Evolutionary conservation across 1,139 yeast species (phyloP), one percentile per base, ranked within the genome.

Genomic region (Spathaspora sp.): DNA sequence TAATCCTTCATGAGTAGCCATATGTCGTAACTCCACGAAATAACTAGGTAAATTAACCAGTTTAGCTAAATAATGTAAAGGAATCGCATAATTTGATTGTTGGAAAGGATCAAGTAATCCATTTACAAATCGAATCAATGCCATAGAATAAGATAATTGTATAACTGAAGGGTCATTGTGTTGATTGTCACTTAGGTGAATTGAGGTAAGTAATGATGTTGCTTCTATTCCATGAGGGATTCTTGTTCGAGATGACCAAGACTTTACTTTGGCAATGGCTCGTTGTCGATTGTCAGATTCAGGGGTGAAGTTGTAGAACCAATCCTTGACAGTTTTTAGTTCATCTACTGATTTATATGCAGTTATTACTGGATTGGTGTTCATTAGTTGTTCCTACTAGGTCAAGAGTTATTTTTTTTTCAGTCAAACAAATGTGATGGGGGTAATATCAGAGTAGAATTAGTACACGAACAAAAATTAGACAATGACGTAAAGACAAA

Each of bases 91-190:
- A 45, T 76, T 80, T 0, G 91, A 81, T 56, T 84, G 89, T 62
- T 93, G 99, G 42, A 79, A 78, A 0, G 96, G 95, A 60, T 95
- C 99, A 39, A 95, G 67, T 24, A 90, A 66, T 1, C 98, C 98
- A 64, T 93, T 95, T 18, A 93, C 98, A 68, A 93, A 90, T 48
- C 96, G 70, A 24, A 90, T 83, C 7, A 93, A 57, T 0, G 93
- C 82, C 89, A 89, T 85, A 0, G 96, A 72, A 54, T 86, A 84
- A 2, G 86, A 72, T 51, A 83, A 60, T 45, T 83, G 74, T 17
- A 72, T 53, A 1, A 65, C 52, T 7, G 71, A 45, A 17, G 38
- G 6, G 44, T 71, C 74, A 7, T 39, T 39, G 8, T 43, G 45
- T 23, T 44, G 50, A 8, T 43, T 57, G 4, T 58, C 56, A 45